Conservation (phyloP, 2,329 filamentous ascomycete genomes). For the Colletotrichum godetiae region DNA sequence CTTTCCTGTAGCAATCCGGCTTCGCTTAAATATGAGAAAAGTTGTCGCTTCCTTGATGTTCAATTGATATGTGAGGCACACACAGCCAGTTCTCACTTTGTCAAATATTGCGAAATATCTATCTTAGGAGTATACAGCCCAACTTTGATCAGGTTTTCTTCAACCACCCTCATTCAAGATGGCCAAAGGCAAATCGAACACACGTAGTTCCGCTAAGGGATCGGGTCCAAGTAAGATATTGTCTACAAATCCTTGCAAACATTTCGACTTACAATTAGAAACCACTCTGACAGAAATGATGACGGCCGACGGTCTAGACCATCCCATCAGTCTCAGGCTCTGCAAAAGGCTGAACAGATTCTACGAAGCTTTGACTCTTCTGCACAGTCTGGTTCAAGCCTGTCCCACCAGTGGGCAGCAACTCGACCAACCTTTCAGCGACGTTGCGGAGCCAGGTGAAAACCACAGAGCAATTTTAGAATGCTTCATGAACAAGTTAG, state of each 20-base stretch:
- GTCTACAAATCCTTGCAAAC: background rate
- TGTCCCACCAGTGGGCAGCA: background rate
- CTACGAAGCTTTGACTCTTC: slow-evolving; percentile 44
- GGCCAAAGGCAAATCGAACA: background rate
- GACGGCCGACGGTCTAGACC: background rate
- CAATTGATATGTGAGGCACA: background rate
- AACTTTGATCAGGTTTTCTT: background rate
- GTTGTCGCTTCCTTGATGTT: background rate
- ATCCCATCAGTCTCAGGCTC: slow-evolving; percentile 8
- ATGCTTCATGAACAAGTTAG: slow-evolving; percentile 45
- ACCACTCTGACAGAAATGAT: background rate
- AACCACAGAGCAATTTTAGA: slow-evolving; percentile 40
- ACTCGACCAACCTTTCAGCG: background rate
- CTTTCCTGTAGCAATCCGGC: background rate
- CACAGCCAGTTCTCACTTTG: background rate
- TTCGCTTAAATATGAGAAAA: background rate
- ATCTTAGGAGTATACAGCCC: background rate
- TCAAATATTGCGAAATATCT: background rate
- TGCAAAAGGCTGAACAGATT: slow-evolving; percentile 37
- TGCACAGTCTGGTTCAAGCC: slow-evolving; percentile 39
- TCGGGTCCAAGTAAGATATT: background rate
- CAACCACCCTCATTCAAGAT: background rate
- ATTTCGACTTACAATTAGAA: background rate
- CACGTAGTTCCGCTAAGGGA: background rate
- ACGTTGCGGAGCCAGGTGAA: slow-evolving; percentile 9